phyloP scores from a whole-genome alignment of 1,284 basidiomycete genomes.

The Irpex sp. region DNA sequence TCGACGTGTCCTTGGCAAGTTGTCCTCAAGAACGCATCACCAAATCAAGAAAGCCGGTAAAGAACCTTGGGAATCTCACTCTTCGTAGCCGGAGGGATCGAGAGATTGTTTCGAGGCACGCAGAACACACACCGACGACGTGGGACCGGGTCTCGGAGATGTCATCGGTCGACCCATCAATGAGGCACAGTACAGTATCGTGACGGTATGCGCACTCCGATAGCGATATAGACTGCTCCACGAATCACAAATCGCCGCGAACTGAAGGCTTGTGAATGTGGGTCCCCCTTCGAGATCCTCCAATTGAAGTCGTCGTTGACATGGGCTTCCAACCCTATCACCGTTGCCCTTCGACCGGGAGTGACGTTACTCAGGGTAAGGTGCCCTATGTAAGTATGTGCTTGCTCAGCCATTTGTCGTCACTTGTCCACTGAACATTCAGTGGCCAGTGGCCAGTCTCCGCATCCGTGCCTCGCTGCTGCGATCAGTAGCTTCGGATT shows the following conservation, averaged over 20 bases:
- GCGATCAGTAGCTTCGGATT: background rate
- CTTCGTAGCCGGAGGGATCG: conserved; percentile 1
- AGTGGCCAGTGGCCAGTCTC: background rate
- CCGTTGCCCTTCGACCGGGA: background rate
- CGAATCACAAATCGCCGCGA: background rate
- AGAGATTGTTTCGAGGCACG: background rate
- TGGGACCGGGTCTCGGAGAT: background rate
- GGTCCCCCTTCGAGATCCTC: background rate
- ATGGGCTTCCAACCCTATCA: background rate
- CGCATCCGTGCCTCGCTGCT: background rate
- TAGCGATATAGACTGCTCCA: too few relatives aligned
- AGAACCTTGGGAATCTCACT: conserved; percentile 1
- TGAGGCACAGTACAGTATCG: background rate
- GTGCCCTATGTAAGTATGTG: background rate
- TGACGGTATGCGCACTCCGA: too few relatives aligned
- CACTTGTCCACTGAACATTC: too few relatives aligned
- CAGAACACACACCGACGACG: background rate
- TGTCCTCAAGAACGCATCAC: conserved; percentile 2
- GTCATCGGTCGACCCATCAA: background rate
- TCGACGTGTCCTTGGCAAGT: conserved; percentile 1
- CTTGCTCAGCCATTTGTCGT: too few relatives aligned
- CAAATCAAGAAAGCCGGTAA: conserved; percentile 1
- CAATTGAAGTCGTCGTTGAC: background rate
- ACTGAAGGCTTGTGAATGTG: background rate
- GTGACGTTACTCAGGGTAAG: background rate